Evolutionary conservation across 768 basidiomycete species (phyloP).

Genomic region (Calvatia gigantea): DNA sequence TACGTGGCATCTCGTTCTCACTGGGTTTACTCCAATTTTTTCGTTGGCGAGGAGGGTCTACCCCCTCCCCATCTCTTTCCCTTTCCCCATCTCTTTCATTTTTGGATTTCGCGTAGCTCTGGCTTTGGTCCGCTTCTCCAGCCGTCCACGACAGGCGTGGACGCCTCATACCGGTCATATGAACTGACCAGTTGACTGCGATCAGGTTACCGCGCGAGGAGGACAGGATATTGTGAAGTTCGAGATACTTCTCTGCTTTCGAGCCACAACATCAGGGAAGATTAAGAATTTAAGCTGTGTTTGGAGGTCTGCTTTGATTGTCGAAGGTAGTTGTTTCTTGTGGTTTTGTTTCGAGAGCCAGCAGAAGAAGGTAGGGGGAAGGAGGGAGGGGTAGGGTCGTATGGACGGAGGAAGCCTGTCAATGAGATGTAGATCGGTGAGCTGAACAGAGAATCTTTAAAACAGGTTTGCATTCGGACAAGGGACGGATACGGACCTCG

Average conservation of each 20-base stretch:
- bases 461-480: background rate
- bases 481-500: conserved; percentile 40
- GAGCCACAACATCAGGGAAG: background rate
- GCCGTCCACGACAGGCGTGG: conserved; percentile 60
- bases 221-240: conserved; percentile 56
- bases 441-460: conserved; percentile 31
- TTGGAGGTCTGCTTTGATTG: conserved; percentile 7
- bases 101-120: background rate
- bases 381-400: conserved; percentile 26
- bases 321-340: background rate
- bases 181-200: conserved; percentile 82
- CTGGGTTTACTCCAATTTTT: conserved; percentile 18
- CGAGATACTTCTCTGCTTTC: conserved; percentile 9
- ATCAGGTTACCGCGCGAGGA: conserved; percentile 74
- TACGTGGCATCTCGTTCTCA: conserved; percentile 26
- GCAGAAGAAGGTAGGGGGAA: background rate
- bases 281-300: background rate
- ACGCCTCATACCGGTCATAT: conserved; percentile 86
- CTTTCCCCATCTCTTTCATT: background rate
- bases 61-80: background rate
- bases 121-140: conserved; percentile 13
- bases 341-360: background rate
- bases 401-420: conserved; percentile 57
- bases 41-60: conserved; percentile 4
- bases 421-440: conserved; percentile 63